These are phyloP conservation scores for Typha latifolia DNA, from an alignment of 176 grass and related monocot genomes.

Conservation along the genomic window DNA sequence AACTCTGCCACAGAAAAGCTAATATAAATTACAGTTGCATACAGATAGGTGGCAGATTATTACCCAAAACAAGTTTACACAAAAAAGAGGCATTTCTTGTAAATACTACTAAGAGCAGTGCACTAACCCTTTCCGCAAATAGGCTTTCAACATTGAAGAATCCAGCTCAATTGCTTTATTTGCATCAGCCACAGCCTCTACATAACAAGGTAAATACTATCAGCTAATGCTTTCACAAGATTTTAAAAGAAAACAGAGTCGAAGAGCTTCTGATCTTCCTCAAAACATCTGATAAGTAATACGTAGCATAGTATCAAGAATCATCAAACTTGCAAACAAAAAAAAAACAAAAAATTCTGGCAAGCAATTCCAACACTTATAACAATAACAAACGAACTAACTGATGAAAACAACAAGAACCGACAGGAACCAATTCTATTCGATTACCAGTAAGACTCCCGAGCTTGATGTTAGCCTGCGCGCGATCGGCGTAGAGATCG, in stretches of 20 bases:
- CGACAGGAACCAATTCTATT: background rate
- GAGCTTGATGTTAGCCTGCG: conserved; percentile 39
- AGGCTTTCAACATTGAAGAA: conserved; percentile 59
- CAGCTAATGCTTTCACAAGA: background rate
- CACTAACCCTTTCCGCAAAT: conserved; percentile 66
- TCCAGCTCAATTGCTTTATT: conserved; percentile 81
- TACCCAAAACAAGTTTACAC: background rate
- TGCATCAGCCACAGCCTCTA: conserved; percentile 81
- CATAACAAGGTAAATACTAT: conserved; percentile 13
- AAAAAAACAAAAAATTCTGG: no score
- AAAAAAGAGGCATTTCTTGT: background rate
- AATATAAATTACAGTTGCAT: background rate
- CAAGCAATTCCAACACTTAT: no score
- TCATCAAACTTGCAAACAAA: no score
- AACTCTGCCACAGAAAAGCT: background rate
- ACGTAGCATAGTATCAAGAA: no score
- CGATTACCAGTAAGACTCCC: conserved; percentile 23
- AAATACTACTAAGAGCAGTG: conserved; percentile 1
- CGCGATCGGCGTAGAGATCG: conserved; percentile 35
- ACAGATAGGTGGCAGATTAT: background rate
- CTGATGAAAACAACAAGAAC: background rate
- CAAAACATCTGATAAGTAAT: background rate
- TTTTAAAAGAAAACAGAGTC: background rate
- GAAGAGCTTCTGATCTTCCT: background rate
- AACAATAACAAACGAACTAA: background rate